A percentile compares a stretch with the other conserved stretches of the same genome.
Conservation (phyloP, 345 rosid genomes). For the Lumnitzera littorea region DNA sequence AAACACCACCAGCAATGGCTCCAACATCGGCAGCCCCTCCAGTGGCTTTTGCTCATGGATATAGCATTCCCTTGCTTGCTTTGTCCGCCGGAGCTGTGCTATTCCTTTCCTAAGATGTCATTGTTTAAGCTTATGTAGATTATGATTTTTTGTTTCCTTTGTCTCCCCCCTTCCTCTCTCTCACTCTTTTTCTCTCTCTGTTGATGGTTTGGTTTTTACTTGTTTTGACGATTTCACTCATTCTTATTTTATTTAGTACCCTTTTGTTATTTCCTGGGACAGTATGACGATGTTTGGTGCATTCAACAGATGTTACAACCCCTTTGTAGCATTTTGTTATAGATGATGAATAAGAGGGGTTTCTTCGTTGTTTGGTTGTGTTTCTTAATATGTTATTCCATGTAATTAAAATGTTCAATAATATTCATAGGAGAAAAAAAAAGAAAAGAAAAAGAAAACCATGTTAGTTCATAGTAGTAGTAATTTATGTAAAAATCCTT, state of each 20-base stretch:
- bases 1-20: not conserved
- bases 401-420: too few relatives aligned
- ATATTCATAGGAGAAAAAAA: too few relatives aligned
- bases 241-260: not conserved
- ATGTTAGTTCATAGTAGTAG: too few relatives aligned
- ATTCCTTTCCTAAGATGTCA: constrained; percentile 2
- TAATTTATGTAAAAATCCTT: too few relatives aligned
- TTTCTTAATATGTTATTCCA: too few relatives aligned
- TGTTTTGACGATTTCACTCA: not conserved
- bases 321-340: constrained; percentile 6
- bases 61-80: constrained; percentile 2
- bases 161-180: not conserved
- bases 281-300: not conserved
- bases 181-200: not conserved
- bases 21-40: not conserved
- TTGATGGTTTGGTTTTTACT: constrained; percentile 1
- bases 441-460: too few relatives aligned
- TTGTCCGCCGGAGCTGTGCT: constrained; percentile 8
- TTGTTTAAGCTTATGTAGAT: constrained; percentile 6
- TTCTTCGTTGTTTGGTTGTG: constrained; percentile 3
- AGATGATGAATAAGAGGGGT: constrained; percentile 1
- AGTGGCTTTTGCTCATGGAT: constrained; percentile 1
- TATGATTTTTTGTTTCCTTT: constrained; percentile 4
- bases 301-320: constrained; percentile 6
- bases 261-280: not conserved